These are phyloP conservation scores for Termitomyces sp. DNA, from an alignment of 768 basidiomycete species.

Conservation along the genomic window DNA sequence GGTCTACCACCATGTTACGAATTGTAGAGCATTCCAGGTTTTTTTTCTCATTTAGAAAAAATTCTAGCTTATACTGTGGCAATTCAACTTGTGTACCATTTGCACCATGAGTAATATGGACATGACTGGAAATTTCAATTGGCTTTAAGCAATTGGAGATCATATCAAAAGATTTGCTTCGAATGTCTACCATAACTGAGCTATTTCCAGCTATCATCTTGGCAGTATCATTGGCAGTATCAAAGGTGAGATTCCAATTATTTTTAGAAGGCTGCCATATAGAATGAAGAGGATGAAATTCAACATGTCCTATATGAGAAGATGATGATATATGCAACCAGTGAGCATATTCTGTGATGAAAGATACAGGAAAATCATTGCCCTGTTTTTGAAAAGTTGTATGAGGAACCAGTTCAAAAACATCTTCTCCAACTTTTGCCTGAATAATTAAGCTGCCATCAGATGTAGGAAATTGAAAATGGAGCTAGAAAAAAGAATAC, in stretches of 20 bases:
- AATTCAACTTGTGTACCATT: neutral
- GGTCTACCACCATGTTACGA: neutral
- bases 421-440: constrained; percentile 10
- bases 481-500: constrained; percentile 18
- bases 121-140: neutral
- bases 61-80: neutral
- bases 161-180: neutral
- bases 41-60: neutral
- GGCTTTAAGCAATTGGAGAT: neutral
- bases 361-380: constrained; percentile 24
- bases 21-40: neutral
- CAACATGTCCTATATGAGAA: constrained; percentile 14
- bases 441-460: constrained; percentile 25
- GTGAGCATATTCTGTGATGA: constrained; percentile 25
- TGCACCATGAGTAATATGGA: neutral
- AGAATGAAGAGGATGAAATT: constrained; percentile 25
- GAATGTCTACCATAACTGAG: neutral
- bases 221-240: constrained; percentile 23
- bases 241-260: constrained; percentile 17
- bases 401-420: neutral
- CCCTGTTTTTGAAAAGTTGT: neutral
- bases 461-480: constrained; percentile 19
- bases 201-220: neutral
- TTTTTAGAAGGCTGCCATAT: constrained; percentile 21
- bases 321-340: constrained; percentile 24